Conservation (phyloP, 352 stramenopile genomes). For the Pythium graminicola region DNA sequence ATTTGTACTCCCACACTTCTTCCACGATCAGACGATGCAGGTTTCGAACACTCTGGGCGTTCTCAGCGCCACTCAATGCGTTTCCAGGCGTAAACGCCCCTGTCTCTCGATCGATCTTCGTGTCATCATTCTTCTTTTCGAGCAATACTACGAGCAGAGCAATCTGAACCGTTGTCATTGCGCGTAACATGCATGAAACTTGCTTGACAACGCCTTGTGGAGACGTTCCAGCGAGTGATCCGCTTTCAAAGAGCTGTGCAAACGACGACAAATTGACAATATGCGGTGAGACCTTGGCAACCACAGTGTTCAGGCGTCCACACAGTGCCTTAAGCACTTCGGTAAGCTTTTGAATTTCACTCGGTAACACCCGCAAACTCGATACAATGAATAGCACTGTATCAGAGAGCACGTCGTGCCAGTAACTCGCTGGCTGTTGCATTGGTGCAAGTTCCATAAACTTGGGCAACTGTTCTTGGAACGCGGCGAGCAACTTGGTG, state of each 20-base stretch:
- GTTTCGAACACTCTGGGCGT: constrained; percentile 44
- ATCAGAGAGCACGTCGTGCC: constrained; percentile 68
- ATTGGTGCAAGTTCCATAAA: constrained; percentile 52
- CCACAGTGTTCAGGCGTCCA: constrained; percentile 42
- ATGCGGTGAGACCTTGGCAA: constrained; percentile 70
- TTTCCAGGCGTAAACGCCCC: constrained; percentile 37
- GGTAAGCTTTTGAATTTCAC: constrained; percentile 50
- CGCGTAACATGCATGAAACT: constrained; percentile 67
- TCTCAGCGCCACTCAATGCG: constrained; percentile 35
- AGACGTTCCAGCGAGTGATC: constrained; percentile 50
- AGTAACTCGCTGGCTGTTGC: constrained; percentile 66
- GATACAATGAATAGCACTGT: constrained; percentile 56
- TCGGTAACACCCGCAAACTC: constrained; percentile 39
- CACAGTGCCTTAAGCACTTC: constrained; percentile 52
- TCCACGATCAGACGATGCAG: constrained; percentile 61
- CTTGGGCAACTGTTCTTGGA: constrained; percentile 44
- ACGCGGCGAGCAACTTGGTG: constrained; percentile 39
- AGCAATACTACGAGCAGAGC: constrained; percentile 56
- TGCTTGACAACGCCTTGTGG: constrained; percentile 65
- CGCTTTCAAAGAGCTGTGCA: constrained; percentile 62
- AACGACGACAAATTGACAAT: constrained; percentile 80
- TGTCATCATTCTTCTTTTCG: constrained; percentile 41
- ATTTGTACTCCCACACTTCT: constrained; percentile 60
- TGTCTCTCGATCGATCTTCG: constrained; percentile 50
- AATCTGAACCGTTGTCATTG: constrained; percentile 66